Base-by-base conservation (phyloP, 441 rosid species). In the Adansonia madagascariensis region DNA sequence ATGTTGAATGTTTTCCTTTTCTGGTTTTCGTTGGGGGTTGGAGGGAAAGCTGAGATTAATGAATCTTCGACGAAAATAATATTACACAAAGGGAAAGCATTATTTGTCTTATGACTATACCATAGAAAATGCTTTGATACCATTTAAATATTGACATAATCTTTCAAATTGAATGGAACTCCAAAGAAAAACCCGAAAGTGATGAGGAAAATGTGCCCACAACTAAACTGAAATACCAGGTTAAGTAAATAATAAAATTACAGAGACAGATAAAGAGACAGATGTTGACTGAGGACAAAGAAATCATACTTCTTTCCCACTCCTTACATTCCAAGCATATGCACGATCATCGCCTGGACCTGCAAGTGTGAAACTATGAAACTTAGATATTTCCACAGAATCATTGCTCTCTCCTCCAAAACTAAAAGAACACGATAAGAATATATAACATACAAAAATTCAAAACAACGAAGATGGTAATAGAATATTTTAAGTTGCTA, bases 331-430 rank as follows among this genome's bases (percentile, higher is more conserved):
- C 97, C 99, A 92, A 27, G 95, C 98, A 78, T 89, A 93, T 15
- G 91, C 91, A 76, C 92, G 87, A 20, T 97, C 97, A 84, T 94
- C 99, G 17, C 98, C 98, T 61, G 98, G 89, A 77, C 98, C 97
- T 91, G 87, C 78, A 49, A 83, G 27, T 70, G n/a, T 71, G 47
- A 62, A 41, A 50, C 74, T 75, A 84, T 39, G 46, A 75, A 78
- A 76, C 57, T 69, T 35, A 79, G 67, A 77, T 75, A 67, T 10
- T 31, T 61, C 1, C 44, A 62, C 44, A 31, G 18, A 62, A 31
- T 62, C 44, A 62, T 27, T 12, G 2, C 14, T 10, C 1, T 53
- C 17, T 50, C 46, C 84, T 75, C 68, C 27, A 1, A 62, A 56
- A 46, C 59, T 17, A 44, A 53, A 17, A 71, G 43, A 41, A 8